phyloP scores from a whole-genome alignment of 2,329 filamentous ascomycete species.

The Aspergillus hiratsukae region DNA sequence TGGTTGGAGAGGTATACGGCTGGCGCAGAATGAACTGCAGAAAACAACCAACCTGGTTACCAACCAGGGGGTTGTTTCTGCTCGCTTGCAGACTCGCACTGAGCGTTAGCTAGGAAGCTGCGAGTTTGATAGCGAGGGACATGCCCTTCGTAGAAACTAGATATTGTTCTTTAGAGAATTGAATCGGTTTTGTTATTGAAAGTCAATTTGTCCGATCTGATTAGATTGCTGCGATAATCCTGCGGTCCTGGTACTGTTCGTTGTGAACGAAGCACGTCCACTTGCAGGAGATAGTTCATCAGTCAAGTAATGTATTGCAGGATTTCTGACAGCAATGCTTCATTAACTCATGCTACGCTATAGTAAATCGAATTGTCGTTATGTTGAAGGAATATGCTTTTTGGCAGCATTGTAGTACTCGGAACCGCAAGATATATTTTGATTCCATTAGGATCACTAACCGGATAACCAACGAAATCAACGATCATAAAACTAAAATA shows the following conservation, averaged over 20 bases:
- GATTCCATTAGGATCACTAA: neutral
- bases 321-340: neutral
- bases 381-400: too few relatives aligned
- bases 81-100: conserved; percentile 41
- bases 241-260: neutral
- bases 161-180: neutral
- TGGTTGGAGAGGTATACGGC: conserved; percentile 88
- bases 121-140: conserved; percentile 42
- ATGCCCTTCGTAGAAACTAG: conserved; percentile 13
- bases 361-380: neutral
- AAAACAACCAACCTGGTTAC: conserved; percentile 14
- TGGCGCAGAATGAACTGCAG: conserved; percentile 71
- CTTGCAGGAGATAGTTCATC: neutral
- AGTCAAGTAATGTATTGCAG: neutral
- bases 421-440: neutral
- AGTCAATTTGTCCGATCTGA: neutral
- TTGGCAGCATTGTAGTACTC: too few relatives aligned
- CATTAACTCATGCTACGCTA: neutral
- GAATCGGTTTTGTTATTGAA: neutral
- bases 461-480: neutral
- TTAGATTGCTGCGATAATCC: neutral
- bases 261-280: neutral
- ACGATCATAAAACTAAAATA: neutral
- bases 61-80: conserved; percentile 17
- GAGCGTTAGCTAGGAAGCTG: conserved; percentile 30